Base-by-base conservation (phyloP, 495 filamentous ascomycete species). In the Neurospora sp. region DNA sequence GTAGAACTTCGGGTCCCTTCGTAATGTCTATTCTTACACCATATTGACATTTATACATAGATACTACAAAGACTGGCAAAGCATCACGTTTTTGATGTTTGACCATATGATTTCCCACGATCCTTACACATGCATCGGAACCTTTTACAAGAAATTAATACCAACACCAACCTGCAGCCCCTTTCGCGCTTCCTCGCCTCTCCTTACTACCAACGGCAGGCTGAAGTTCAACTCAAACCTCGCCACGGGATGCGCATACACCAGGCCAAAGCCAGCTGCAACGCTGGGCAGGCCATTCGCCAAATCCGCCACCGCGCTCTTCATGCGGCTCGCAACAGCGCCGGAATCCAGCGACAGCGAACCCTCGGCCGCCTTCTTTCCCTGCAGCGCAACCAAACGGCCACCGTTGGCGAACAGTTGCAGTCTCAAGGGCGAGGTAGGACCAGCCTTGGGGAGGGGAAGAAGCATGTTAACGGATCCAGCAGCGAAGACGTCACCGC, bases 161-260 rank as follows among this genome's bases (percentile, higher is more conserved):
- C 96, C 96, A 40, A 99, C 91, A 14, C 96, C 96, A 77, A 99
- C 89, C 78, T 94, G 91, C 75, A 99, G 75, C 9, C 96, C 96
- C 83, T 99, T 99, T 59, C 96, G 87, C 20, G 87, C 90, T 76
- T 94, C 91, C 81, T 99, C 96, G 12, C 91, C 93, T 75, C 85
- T 88, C 70, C 96, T 86, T 75, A 92, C 76, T 39, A 95, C 92
- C 71, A 99, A 77, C 6, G 96, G 96, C 65, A 99, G 79, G 73
- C 91, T 93, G 79, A 98, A 97, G 78, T 98, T 98, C 72, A 99
- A 82, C 85, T 99, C 96, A 76, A 99, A 97, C 72, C 96, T 86
- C 44, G 95, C 96, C 8, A 93, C 88, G 0, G 93, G 93, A 80
- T 97, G 94, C 31, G 94, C 96, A 80, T 99, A 99, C 18, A 99